Evolutionary conservation across 2,329 filamentous ascomycete genomes (phyloP).

Genomic region (Cytospora paraplurivora): DNA sequence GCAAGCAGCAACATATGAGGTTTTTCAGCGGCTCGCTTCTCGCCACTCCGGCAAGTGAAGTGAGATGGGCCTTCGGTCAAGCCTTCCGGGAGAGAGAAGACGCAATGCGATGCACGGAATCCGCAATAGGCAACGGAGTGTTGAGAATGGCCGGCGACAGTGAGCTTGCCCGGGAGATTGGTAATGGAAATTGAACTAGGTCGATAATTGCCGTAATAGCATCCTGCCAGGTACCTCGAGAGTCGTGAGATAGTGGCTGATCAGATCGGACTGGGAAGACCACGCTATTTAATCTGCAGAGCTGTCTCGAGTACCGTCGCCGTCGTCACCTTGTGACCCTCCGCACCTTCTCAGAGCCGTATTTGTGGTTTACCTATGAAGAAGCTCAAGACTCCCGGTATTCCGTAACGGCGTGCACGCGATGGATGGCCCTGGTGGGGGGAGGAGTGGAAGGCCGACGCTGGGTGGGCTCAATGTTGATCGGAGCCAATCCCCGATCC

Average conservation of each 20-base stretch:
- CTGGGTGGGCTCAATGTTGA: neutral
- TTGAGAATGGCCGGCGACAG: neutral
- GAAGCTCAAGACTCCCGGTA: no score
- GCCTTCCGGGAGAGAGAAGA: neutral
- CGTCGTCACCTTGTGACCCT: no score
- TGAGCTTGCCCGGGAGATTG: constrained; percentile 2
- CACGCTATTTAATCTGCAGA: neutral
- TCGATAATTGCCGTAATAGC: neutral
- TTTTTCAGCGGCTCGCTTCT: neutral
- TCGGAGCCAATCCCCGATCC: neutral
- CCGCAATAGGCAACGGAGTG: neutral
- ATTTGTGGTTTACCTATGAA: no score
- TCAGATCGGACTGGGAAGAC: neutral
- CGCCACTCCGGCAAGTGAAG: neutral
- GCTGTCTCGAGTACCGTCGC: no score
- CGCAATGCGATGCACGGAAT: no score
- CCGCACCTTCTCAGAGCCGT: no score
- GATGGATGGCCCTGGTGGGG: neutral
- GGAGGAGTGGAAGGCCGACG: neutral
- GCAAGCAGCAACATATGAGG: neutral
- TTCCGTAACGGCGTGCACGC: no score
- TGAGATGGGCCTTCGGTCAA: neutral
- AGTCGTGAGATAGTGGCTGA: neutral
- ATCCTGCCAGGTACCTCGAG: neutral
- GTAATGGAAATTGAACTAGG: neutral